Percentiles rank a stretch among this genome's conserved stretches.
Conservation (phyloP, 768 basidiomycete genomes). For the Galerina sulciceps region DNA sequence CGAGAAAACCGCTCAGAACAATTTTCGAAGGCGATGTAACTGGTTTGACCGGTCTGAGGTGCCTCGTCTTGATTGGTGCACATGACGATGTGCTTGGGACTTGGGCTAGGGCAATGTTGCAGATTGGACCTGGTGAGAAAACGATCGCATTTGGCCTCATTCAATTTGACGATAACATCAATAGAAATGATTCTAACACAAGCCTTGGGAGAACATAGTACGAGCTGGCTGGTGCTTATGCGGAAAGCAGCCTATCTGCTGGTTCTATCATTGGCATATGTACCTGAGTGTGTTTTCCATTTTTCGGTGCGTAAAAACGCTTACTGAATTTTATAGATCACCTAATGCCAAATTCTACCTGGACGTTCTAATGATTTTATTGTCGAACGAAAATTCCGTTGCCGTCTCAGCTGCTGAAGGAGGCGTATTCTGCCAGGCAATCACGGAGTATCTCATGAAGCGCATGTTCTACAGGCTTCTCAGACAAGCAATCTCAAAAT, state of each 20-base stretch:
- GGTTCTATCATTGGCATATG: constrained; percentile 51
- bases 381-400: constrained; percentile 34
- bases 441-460: constrained; percentile 50
- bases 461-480: constrained; percentile 52
- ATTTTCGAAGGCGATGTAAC: constrained; percentile 57
- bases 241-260: constrained; percentile 53
- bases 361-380: constrained; percentile 50
- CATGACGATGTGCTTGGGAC: constrained; percentile 48
- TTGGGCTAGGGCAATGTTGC: constrained; percentile 47
- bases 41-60: constrained; percentile 62
- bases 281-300: constrained; percentile 49
- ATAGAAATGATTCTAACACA: constrained; percentile 44
- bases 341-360: constrained; percentile 50
- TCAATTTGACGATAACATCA: not conserved
- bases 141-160: constrained; percentile 14
- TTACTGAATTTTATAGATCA: constrained; percentile 41
- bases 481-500: constrained; percentile 42
- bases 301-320: not conserved
- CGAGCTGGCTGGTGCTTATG: constrained; percentile 68
- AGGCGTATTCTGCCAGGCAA: constrained; percentile 31
- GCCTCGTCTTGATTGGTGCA: constrained; percentile 65
- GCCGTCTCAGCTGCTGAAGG: constrained; percentile 34
- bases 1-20: constrained; percentile 48
- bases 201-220: constrained; percentile 35
- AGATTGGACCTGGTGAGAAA: constrained; percentile 32